A percentile compares a stretch with the other conserved stretches of the same genome.
Evolutionary conservation across 176 grass and related monocot species (phyloP).

Genomic region (Phragmites australis): DNA sequence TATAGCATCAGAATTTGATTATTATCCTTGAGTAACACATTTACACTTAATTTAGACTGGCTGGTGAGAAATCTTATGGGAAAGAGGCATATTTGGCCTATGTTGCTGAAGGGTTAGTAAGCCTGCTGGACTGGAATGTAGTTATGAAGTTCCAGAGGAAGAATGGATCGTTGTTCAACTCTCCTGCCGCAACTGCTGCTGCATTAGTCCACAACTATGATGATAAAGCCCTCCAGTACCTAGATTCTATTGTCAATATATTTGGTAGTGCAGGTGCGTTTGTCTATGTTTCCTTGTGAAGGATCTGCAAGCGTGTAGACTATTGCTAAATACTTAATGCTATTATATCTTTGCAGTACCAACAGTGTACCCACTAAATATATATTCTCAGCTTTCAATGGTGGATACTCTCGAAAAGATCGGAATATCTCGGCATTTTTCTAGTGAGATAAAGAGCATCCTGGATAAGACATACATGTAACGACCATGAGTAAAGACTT

Average conservation of each 20-base stretch:
- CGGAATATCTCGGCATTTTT: slow-evolving; percentile 60
- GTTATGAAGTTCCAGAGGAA: slow-evolving; percentile 64
- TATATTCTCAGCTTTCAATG: slow-evolving; percentile 54
- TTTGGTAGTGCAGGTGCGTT: slow-evolving; percentile 63
- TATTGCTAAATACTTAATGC: slow-evolving; percentile 13
- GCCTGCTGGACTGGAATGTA: slow-evolving; percentile 51
- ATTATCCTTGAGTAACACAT: no score
- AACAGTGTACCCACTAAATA: slow-evolving; percentile 40
- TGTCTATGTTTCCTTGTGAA: neutral
- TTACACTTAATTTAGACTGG: slow-evolving; percentile 47
- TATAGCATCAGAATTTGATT: no score
- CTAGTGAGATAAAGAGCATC: slow-evolving; percentile 55
- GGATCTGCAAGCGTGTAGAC: neutral
- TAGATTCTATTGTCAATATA: slow-evolving; percentile 49
- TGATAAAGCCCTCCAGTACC: slow-evolving; percentile 60
- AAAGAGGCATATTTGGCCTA: slow-evolving; percentile 68
- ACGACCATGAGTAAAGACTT: neutral
- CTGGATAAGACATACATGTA: slow-evolving; percentile 66
- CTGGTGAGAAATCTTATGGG: slow-evolving; percentile 38
- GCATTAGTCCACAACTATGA: slow-evolving; percentile 46
- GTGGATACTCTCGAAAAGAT: slow-evolving; percentile 65
- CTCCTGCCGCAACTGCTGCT: slow-evolving; percentile 64
- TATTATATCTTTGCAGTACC: slow-evolving; percentile 47
- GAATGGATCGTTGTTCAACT: slow-evolving; percentile 78
- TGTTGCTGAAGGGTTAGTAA: slow-evolving; percentile 70